Conservation (phyloP, 352 stramenopile genomes). For the Pythium brassicae region DNA sequence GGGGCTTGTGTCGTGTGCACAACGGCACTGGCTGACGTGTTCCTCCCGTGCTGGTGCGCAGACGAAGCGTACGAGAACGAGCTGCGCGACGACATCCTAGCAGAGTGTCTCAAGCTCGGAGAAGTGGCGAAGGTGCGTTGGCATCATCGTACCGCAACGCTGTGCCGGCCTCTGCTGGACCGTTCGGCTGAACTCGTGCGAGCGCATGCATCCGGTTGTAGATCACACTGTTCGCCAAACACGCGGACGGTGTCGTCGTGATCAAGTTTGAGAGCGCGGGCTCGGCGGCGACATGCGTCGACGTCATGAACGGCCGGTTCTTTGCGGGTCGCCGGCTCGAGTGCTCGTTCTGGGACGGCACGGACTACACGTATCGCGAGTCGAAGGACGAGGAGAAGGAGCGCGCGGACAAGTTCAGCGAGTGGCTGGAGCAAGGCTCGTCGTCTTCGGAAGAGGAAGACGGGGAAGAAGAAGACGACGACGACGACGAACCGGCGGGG, state of each 20-base stretch:
- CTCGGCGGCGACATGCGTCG: constrained; percentile 81
- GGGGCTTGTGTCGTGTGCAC: not conserved
- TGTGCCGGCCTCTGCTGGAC: too few relatives aligned
- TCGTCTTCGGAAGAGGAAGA: constrained; percentile 57
- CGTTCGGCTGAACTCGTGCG: too few relatives aligned
- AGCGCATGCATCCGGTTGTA: constrained; percentile 22
- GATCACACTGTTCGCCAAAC: constrained; percentile 95
- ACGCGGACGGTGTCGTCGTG: constrained; percentile 90
- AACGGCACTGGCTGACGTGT: not conserved
- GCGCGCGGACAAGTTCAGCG: constrained; percentile 90
- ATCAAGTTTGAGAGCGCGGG: constrained; percentile 92
- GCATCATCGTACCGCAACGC: not conserved
- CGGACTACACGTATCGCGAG: constrained; percentile 89
- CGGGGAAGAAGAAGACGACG: constrained; percentile 7
- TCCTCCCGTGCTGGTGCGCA: constrained; percentile 4
- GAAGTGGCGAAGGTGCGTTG: constrained; percentile 63
- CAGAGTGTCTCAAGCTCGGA: constrained; percentile 84
- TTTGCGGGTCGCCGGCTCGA: constrained; percentile 86
- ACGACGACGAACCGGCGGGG: not conserved
- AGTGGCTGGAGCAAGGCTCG: constrained; percentile 90
- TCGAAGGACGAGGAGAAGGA: constrained; percentile 78
- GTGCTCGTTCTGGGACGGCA: constrained; percentile 94
- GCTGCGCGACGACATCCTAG: constrained; percentile 73
- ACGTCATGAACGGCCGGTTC: constrained; percentile 87
- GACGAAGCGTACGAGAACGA: constrained; percentile 71